Conservation (phyloP, 2,329 filamentous ascomycete genomes). For the Blumeria graminis region DNA sequence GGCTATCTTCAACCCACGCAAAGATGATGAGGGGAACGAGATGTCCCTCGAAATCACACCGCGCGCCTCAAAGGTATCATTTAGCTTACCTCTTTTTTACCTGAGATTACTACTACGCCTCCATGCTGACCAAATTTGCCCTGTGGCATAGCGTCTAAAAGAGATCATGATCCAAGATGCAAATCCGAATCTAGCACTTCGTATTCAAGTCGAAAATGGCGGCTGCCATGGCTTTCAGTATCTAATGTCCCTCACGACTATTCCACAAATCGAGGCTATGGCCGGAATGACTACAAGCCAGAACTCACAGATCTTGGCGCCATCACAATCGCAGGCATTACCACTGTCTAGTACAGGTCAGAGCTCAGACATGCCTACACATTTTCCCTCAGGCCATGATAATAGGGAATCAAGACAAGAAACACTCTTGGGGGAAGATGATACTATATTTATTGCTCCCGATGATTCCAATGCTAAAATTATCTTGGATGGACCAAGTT, state of each 20-base stretch:
- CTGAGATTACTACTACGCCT: not conserved
- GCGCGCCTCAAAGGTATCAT: conserved; percentile 47
- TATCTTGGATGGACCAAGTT: conserved; percentile 64
- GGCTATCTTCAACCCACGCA: conserved; percentile 37
- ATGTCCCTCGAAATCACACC: conserved; percentile 68
- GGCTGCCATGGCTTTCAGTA: conserved; percentile 98
- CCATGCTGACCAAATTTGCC: not conserved
- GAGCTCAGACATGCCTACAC: too few species aligned
- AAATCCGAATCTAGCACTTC: conserved; percentile 66
- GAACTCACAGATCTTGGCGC: too few species aligned
- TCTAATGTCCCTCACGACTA: conserved; percentile 59
- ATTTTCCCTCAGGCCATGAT: too few species aligned
- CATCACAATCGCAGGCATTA: not conserved
- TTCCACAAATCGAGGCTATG: conserved; percentile 18
- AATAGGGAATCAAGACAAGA: not conserved
- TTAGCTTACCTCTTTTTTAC: conserved; percentile 8
- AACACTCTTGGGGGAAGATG: conserved; percentile 36
- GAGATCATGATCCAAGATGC: conserved; percentile 48
- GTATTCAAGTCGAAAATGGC: conserved; percentile 75
- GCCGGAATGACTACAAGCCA: too few species aligned
- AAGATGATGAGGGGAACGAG: conserved; percentile 62
- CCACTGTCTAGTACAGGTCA: not conserved
- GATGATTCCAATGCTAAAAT: conserved; percentile 44
- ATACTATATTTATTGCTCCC: conserved; percentile 62
- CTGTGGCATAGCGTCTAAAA: conserved; percentile 10